Base-by-base conservation (phyloP, 768 basidiomycete species). In the Suillus occidentalis region DNA sequence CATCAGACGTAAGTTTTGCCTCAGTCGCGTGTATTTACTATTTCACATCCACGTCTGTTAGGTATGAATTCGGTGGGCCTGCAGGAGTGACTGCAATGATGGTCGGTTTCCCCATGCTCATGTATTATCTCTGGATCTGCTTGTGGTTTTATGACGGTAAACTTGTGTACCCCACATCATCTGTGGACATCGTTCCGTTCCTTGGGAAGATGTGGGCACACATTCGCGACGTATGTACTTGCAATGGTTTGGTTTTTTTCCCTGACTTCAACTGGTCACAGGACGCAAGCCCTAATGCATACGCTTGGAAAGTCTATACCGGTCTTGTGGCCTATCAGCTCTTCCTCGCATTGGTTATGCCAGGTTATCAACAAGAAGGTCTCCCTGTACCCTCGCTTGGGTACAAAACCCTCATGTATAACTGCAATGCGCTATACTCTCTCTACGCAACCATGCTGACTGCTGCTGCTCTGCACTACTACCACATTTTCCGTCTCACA, bases 71-170 rank as follows among this genome's bases (percentile, higher is more conserved):
- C 72, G 97, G 97, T 68, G 97, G 97, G 3, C 95, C 97, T 49
- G 84, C 84, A 78, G 97, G 97, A 53, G 95, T 96, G 34, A 76
- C 87, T 13, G 91, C 90, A 14, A 99, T 99, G 80, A 99, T 99
- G 91, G 82, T 89, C 22, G 89, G 91, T 56, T 99, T 99, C 74
- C 97, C 97, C 0, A 76, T 90, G 31, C 84, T 99, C 66, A 99
- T 99, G 95, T 99, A 97, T 77, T 99, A 99, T 80, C 86, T 99
- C 67, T 98, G 95, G 94, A 94, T 94, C 65, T 99, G 97, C 73
- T 85, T 98, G 42, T 94, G 91, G 88, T 97, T 96, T 77, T 95
- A 98, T 73, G 91, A 97, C 68, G 97, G 97, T 49, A 84, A 85
- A 68, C 80, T 95, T 42, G 86, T 90, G 9, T 76, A 82, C 67